Evolutionary conservation across 495 filamentous ascomycete genomes (phyloP), one percentile per base, ranked within the genome.

Genomic region (Tuber microsphaerosporum): DNA sequence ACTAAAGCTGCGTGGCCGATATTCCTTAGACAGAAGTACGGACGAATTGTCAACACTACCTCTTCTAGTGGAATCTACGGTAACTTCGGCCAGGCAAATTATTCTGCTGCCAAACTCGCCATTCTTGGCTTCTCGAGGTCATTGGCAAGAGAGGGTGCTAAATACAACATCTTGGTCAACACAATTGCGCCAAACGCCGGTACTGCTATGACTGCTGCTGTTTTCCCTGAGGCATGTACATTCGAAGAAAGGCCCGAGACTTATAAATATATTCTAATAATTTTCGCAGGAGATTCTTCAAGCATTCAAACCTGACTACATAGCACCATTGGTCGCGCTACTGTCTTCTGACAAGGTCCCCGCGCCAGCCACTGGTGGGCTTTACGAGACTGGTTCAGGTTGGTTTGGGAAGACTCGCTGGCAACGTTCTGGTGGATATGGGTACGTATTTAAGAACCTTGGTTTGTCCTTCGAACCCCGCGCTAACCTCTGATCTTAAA

Each of bases 141-240:
- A 74, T 88, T 99, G 51, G 95, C 95, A 61, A 88, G 94, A 70
- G 95, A 99, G 86, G 95, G 95, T 79, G 89, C 88, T 72, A 99
- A 98, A 87, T 94, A 99, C 88, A 97, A 98, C 87, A 98, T 99
- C 85, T 93, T 89, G 84, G 94, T 97, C 82, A 99, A 99, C 88
- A 97, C 96, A 70, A 97, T 99, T 79, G 95, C 95, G 44, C 95
- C 95, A 61, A 99, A 99, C 82, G 95, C 95, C 56, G 95, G 95
- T 79, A 99, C 95, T 51, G 91, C 92, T 82, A 97, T 99, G 93
- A 99, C 95, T 76, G 88, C 90, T 75, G 94, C 92, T 73, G 93
- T 99, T 86, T 91, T 99, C 86, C 96, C 95, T 51, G 93, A 97
- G 70, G 76, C 72, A 69, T 51, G 83, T 51, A 9, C 34, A 34